Base-by-base conservation (phyloP, 2,329 filamentous ascomycete genomes). In the Ceratocystis alfenasii region DNA sequence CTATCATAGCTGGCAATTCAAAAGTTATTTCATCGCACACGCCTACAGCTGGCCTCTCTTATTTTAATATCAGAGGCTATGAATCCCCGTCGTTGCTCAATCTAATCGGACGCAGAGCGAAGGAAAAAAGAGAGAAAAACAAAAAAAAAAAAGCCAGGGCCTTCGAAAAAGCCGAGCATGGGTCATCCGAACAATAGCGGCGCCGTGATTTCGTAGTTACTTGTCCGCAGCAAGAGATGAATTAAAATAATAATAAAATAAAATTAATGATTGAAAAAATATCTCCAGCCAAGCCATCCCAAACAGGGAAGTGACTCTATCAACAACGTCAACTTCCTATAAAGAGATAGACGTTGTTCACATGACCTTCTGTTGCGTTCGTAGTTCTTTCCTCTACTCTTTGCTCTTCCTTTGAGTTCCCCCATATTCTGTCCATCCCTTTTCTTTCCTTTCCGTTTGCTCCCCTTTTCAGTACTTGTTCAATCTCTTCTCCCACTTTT, bases 101-200 rank as follows among this genome's bases (percentile, higher is more conserved):
- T 36, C 30, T 59, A 20, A 59, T 36, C 55, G 25, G 25, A 59
- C 28, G 3, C 55, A 36, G 17, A 36, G 28, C n/a, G 5, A 59
- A 33, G 5, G 25, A 3, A 57, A 17, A 30, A 59, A 20, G 1
- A 57, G 4, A 33, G 7, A 33, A 59, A 36, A 12, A 41, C 6
- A 4, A 5, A 12, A 2, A 41, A 15, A 15, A 41, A 41, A 41
- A 59, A 59, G 55, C 55, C 55, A 59, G 55, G 55, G 55, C 55
- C 55, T 59, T 30, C 30, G 15, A 36, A 22, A 33, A 59, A 59
- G 28, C 55, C 55, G 55, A 59, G 55, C 55, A 59, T 17, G 30
- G 55, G 55, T 59, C 55, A 59, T 59, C 55, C 55, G 55, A 59
- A 59, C 55, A 53, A 59, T n/a, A 30, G 30, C 55, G 55, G 55